These are phyloP conservation scores for Nothopassalora personata DNA, from an alignment of 2,329 filamentous ascomycete species.

Conservation along the genomic window DNA sequence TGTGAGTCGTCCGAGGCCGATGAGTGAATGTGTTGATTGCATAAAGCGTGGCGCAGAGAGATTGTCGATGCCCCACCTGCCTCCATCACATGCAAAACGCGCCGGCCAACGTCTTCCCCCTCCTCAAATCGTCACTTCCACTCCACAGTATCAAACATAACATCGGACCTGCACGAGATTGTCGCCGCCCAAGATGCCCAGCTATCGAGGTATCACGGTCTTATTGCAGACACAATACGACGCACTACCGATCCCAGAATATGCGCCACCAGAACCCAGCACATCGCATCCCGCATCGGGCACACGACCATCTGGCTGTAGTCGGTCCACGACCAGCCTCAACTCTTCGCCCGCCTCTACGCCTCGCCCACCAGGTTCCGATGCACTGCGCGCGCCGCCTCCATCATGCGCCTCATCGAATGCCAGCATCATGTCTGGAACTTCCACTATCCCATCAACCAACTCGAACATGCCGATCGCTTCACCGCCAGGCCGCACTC, in stretches of 20 bases:
- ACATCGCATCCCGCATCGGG: slow-evolving; percentile 8
- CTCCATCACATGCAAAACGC: background rate
- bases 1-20: no score
- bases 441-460: background rate
- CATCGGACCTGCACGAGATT: background rate
- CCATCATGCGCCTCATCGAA: background rate
- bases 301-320: slow-evolving; percentile 18
- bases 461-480: background rate
- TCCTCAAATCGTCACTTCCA: slow-evolving; percentile 4
- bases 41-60: background rate
- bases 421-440: background rate
- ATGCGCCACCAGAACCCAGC: slow-evolving; percentile 23
- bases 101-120: background rate
- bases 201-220: slow-evolving; percentile 36
- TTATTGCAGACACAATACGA: slow-evolving; percentile 40
- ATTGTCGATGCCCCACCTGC: background rate
- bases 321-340: slow-evolving; percentile 14
- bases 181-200: slow-evolving; percentile 26
- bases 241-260: slow-evolving; percentile 37
- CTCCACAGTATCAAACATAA: background rate
- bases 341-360: background rate
- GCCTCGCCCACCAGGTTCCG: background rate
- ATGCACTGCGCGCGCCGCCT: background rate
- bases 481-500: background rate
- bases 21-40: background rate